Evolutionary conservation across 768 basidiomycete species (phyloP).

Genomic region (Mycena galericulata): DNA sequence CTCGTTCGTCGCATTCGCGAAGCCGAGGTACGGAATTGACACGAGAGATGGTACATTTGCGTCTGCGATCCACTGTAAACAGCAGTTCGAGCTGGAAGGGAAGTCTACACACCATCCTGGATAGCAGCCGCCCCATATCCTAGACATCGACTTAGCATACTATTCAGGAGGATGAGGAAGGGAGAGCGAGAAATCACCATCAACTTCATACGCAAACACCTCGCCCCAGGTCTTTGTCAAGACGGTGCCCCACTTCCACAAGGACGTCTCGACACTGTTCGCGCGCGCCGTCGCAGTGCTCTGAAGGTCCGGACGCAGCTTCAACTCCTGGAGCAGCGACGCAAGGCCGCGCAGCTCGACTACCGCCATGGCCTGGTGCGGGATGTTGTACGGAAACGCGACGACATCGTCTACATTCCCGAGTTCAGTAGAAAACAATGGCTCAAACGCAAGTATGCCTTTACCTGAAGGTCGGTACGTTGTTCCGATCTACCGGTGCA

Average conservation of each 20-base stretch:
- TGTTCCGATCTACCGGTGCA: conserved; percentile 28
- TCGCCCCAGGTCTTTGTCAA: conserved; percentile 34
- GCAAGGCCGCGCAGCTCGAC: conserved; percentile 33
- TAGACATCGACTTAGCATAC: background rate
- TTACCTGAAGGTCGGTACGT: conserved; percentile 33
- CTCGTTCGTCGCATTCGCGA: conserved; percentile 26
- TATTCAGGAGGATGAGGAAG: background rate
- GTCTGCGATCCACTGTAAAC: conserved; percentile 7
- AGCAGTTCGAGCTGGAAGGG: no score
- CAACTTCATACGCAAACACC: conserved; percentile 35
- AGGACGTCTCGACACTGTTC: conserved; percentile 19
- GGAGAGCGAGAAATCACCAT: background rate
- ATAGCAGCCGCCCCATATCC: conserved; percentile 29
- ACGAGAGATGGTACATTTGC: conserved; percentile 32
- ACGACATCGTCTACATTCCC: conserved; percentile 29
- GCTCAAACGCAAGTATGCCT: no score
- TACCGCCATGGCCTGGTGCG: conserved; percentile 34
- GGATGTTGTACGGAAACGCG: conserved; percentile 33
- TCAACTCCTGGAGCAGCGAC: conserved; percentile 9
- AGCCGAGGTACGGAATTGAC: conserved; percentile 34
- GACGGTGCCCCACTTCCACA: conserved; percentile 32
- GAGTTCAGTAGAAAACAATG: no score
- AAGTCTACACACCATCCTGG: conserved; percentile 24
- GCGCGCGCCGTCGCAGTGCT: conserved; percentile 12
- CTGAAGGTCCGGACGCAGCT: conserved; percentile 15